Evolutionary conservation across 768 basidiomycete species (phyloP).

Genomic region (Mycena olivaceomarginata): DNA sequence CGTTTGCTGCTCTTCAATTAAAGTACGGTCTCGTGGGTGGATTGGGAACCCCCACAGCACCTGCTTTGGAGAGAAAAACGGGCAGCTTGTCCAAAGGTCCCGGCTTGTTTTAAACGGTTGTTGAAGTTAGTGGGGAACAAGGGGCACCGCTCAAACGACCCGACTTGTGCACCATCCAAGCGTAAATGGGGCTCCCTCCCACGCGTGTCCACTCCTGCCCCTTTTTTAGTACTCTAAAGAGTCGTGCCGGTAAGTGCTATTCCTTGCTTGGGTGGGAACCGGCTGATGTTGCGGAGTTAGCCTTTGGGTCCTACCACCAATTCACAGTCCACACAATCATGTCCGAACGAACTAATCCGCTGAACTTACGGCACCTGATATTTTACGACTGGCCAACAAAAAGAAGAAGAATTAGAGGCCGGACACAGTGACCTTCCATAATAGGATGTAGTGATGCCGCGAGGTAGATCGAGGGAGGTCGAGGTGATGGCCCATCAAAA

Average conservation of each 20-base stretch:
- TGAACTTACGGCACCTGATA: no score
- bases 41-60: neutral
- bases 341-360: no score
- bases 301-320: neutral
- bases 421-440: no score
- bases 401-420: no score
- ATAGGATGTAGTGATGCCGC: no score
- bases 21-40: constrained; percentile 18
- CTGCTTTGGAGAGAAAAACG: neutral
- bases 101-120: neutral
- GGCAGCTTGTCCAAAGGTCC: neutral
- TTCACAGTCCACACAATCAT: no score
- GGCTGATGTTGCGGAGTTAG: neutral
- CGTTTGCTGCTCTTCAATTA: constrained; percentile 21
- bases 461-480: no score
- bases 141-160: neutral
- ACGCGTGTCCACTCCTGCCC: neutral
- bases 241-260: constrained; percentile 4
- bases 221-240: neutral
- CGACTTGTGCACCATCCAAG: no score
- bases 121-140: neutral
- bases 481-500: no score
- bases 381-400: no score
- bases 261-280: neutral
- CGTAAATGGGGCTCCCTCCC: neutral